Evolutionary conservation across 176 grass and related monocot species (phyloP), one percentile per base, ranked within the genome.

Genomic region (Avena eriantha): DNA sequence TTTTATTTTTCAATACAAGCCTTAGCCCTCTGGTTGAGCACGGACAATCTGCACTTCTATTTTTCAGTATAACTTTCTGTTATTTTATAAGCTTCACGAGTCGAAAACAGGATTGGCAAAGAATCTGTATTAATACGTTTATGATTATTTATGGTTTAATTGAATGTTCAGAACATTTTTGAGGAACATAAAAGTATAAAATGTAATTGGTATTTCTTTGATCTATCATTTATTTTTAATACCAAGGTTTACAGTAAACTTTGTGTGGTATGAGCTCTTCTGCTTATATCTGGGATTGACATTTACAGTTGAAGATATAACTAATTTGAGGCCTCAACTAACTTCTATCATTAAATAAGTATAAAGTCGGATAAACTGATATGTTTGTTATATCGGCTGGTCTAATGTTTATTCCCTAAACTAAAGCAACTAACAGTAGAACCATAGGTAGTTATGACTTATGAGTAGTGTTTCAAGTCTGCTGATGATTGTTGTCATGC

Each of bases 301-400:
- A 33, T 10, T 86, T 71, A 64, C 60, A 69, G 39, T 60, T 24
- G 13, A 90, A 87, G 14, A 33, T n/a, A 83, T 22, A 34, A 51
- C 45, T 75, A 56, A n/a, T 15, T 57, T 57, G 14, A 67, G 64
- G 64, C 14, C 64, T 67, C 29, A 67, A 60, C 51, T 58, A 65
- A 17, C 19, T 48, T 57, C 22, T 72, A 23, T 51, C 24, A 47
- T 53, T 26, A 45, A 73, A 43, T 31, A 76, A 83, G 71, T 83
- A 73, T 53, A 8, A 10, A 12, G 36, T 59, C 5, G 23, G 53
- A 60, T 73, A 49, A 12, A 50, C 4, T 83, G 53, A 23, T 22
- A 58, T 72, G 10, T 21, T 33, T 31, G 15, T 39, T 80, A 29
- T 39, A 67, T 29, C 23, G 2, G 8, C 29, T 41, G 21, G 5